Evolutionary conservation across 2,329 filamentous ascomycete genomes (phyloP).

Genomic region (Trichophyton mentagrophytes): DNA sequence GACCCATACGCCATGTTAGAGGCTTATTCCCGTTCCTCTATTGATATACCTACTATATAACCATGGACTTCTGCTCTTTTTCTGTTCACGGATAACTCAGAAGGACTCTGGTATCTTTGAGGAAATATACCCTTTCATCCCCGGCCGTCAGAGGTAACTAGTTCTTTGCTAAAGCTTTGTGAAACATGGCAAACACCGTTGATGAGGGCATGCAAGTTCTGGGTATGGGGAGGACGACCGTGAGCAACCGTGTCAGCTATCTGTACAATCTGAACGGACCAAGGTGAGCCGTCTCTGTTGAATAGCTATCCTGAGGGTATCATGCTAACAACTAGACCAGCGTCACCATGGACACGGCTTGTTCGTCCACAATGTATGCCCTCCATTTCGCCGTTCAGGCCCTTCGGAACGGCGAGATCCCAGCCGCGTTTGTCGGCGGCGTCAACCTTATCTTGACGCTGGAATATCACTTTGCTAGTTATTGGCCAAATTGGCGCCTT

Average conservation of each 20-base stretch:
- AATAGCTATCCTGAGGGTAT: background rate
- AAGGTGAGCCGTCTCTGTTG: slow-evolving; percentile 2
- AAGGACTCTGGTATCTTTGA: too few relatives aligned
- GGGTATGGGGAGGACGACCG: background rate
- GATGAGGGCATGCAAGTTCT: background rate
- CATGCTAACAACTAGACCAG: background rate
- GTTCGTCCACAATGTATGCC: slow-evolving; percentile 6
- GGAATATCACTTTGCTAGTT: background rate
- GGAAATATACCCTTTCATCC: too few relatives aligned
- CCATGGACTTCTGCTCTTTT: too few relatives aligned
- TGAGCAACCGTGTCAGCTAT: slow-evolving; percentile 11
- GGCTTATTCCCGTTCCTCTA: too few relatives aligned
- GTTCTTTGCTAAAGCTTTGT: background rate
- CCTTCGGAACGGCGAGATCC: slow-evolving; percentile 13
- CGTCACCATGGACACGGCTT: slow-evolving; percentile 9
- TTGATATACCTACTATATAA: too few relatives aligned
- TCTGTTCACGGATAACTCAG: too few relatives aligned
- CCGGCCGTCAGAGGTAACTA: too few relatives aligned
- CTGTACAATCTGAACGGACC: slow-evolving; percentile 12
- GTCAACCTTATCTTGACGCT: background rate
- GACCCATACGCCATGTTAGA: too few relatives aligned
- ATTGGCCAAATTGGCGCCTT: background rate
- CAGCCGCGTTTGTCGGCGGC: background rate
- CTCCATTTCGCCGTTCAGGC: slow-evolving; percentile 6
- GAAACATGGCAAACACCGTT: background rate